These are phyloP conservation scores for Penicillium decumbens DNA, from an alignment of 2,329 filamentous ascomycete genomes.

Conservation along the genomic window DNA sequence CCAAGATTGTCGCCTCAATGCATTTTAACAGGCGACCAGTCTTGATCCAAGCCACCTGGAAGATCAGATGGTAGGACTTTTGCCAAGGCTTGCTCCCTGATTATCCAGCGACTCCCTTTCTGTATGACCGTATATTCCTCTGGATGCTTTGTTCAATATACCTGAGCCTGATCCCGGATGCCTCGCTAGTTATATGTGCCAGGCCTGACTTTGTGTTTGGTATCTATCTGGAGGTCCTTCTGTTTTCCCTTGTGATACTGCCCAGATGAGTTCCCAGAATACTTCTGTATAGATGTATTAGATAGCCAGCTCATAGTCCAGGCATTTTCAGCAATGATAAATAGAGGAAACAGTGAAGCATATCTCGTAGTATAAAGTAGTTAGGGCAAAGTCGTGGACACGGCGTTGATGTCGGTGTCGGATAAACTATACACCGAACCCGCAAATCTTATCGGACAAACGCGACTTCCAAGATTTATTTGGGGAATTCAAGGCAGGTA, in stretches of 20 bases:
- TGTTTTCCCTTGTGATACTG: neutral
- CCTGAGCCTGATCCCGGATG: neutral
- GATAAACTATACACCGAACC: conserved; percentile 14
- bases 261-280: neutral
- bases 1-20: neutral
- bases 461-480: conserved; percentile 5
- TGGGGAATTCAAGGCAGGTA: conserved; percentile 1
- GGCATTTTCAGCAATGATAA: neutral
- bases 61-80: neutral
- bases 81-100: neutral
- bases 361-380: neutral
- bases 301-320: too few species aligned
- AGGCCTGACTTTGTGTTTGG: neutral
- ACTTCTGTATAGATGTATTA: neutral
- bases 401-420: conserved; percentile 5
- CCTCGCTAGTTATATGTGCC: neutral
- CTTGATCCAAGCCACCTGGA: neutral
- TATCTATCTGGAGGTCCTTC: neutral
- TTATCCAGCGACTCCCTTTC: neutral
- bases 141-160: neutral
- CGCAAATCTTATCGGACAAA: conserved; percentile 22
- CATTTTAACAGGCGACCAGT: neutral
- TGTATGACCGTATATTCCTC: neutral
- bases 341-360: neutral
- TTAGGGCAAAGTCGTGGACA: neutral